phyloP scores from a whole-genome alignment of 106 monocot genomes.

The Dendrobium chrysotoxum region DNA sequence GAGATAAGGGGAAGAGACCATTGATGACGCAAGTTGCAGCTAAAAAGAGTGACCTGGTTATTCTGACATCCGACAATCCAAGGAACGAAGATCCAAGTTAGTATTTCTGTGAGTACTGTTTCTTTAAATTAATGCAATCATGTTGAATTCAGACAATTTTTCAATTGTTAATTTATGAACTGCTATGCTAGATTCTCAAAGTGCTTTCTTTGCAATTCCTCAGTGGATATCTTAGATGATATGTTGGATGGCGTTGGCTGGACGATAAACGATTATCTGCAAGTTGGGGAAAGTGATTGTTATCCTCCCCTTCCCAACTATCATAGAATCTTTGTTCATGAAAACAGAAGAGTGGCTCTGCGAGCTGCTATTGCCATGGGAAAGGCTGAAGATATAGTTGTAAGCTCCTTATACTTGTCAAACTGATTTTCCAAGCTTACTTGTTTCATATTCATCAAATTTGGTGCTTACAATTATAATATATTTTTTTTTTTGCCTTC shows the following conservation, averaged over 20 bases:
- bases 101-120: background rate
- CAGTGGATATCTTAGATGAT: constrained; percentile 30
- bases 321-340: constrained; percentile 20
- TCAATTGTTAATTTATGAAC: background rate
- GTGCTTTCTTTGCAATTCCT: background rate
- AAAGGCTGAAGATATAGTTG: constrained; percentile 32
- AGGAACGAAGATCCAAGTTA: constrained; percentile 33
- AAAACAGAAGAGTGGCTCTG: constrained; percentile 30
- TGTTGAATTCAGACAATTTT: background rate
- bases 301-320: constrained; percentile 19
- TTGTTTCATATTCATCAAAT: background rate
- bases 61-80: constrained; percentile 36
- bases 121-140: background rate
- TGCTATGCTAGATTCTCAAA: background rate
- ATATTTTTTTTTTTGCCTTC: background rate
- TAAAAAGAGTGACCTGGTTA: constrained; percentile 29
- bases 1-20: constrained; percentile 34
- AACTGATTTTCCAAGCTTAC: background rate
- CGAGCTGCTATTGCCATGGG: constrained; percentile 34
- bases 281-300: background rate
- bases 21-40: constrained; percentile 31
- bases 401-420: constrained; percentile 6
- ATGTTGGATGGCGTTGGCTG: constrained; percentile 36
- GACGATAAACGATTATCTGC: constrained; percentile 16
- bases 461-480: background rate